phyloP scores from a whole-genome alignment of 1,139 yeast species.

The Pichia sp. region DNA sequence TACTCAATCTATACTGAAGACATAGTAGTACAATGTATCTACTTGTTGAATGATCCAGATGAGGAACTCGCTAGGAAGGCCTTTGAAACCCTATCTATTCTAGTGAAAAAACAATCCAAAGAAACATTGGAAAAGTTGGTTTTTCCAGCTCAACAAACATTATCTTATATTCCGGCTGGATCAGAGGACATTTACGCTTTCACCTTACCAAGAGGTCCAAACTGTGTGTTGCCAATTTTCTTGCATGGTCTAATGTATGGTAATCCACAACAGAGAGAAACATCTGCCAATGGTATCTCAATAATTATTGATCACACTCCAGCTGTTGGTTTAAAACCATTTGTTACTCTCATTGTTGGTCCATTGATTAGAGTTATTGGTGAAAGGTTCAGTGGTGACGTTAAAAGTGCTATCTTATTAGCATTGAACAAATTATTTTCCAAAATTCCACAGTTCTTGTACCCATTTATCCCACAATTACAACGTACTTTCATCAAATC shows the following conservation, averaged over 20 bases:
- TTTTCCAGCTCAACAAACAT: constrained; percentile 71
- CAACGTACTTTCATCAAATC: constrained; percentile 96
- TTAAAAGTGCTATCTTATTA: constrained; percentile 84
- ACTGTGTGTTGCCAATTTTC: constrained; percentile 83
- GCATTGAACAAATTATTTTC: constrained; percentile 75
- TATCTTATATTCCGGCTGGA: constrained; percentile 59
- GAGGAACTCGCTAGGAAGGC: constrained; percentile 62
- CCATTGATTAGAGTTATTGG: constrained; percentile 98
- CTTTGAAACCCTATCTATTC: constrained; percentile 61
- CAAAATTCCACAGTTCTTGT: constrained; percentile 84
- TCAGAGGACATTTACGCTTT: constrained; percentile 73
- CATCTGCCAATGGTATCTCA: constrained; percentile 85
- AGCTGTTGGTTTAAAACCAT: constrained; percentile 72
- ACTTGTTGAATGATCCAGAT: constrained; percentile 70
- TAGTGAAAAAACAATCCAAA: constrained; percentile 70
- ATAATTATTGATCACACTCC: constrained; percentile 86
- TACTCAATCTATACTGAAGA: constrained; percentile 73
- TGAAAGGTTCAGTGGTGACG: constrained; percentile 85
- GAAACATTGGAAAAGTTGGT: constrained; percentile 73
- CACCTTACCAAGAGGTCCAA: constrained; percentile 79
- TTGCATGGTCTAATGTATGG: constrained; percentile 97
- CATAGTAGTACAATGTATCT: constrained; percentile 66
- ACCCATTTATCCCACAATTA: constrained; percentile 95
- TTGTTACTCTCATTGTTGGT: constrained; percentile 92
- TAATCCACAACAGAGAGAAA: constrained; percentile 74